Percentiles rank a stretch among this genome's conserved stretches.
These are phyloP conservation scores for Podaxis mareebaensis DNA, from an alignment of 768 basidiomycete genomes.

Conservation along the genomic window DNA sequence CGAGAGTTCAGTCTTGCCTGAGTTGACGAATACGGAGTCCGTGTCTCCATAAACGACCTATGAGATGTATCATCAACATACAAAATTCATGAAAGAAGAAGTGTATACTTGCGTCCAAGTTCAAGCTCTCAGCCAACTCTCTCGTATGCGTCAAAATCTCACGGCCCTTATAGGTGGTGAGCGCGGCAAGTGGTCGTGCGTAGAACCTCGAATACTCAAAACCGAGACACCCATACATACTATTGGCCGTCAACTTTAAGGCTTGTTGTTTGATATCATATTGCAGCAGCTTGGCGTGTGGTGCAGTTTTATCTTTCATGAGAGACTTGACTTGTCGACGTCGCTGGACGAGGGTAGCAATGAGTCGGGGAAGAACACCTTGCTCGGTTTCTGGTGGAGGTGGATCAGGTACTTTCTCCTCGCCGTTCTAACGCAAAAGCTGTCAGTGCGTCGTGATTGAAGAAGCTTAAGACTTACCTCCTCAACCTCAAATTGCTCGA, in stretches of 20 bases:
- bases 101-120: constrained; percentile 71
- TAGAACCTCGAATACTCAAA: constrained; percentile 98
- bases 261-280: constrained; percentile 98
- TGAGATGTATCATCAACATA: background rate
- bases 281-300: constrained; percentile 81
- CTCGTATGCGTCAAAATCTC: constrained; percentile 94
- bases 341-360: constrained; percentile 92
- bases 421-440: constrained; percentile 40
- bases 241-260: constrained; percentile 96
- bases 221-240: constrained; percentile 99
- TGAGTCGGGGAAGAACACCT: constrained; percentile 95
- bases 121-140: constrained; percentile 87
- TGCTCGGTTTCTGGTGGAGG: constrained; percentile 70
- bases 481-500: constrained; percentile 70
- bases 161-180: constrained; percentile 97
- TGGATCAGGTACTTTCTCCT: constrained; percentile 90
- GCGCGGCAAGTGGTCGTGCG: constrained; percentile 92
- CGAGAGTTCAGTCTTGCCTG: constrained; percentile 83
- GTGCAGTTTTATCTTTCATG: constrained; percentile 85
- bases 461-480: constrained; percentile 35
- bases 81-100: background rate
- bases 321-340: constrained; percentile 88
- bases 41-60: constrained; percentile 99
- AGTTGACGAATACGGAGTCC: constrained; percentile 98
- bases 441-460: background rate